Percentiles rank a stretch among this genome's conserved stretches.
phyloP scores from a whole-genome alignment of 352 stramenopile species.

The Phytophthora sp. region DNA sequence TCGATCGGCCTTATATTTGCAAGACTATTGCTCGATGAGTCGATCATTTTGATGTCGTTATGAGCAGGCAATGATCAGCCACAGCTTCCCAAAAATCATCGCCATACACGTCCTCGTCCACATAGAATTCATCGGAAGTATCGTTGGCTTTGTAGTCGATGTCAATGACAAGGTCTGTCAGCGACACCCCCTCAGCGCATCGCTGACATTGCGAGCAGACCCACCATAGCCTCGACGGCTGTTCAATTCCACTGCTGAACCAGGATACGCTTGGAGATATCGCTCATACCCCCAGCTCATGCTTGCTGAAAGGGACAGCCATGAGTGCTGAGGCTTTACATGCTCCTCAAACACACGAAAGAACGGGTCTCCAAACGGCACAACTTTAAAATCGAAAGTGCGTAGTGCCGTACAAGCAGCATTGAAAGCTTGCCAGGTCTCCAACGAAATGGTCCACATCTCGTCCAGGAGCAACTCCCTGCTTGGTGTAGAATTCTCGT shows the following conservation, averaged over 20 bases:
- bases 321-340: conserved; percentile 1
- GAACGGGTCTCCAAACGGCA: conserved; percentile 8
- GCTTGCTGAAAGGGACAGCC: neutral
- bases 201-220: neutral
- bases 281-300: neutral
- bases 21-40: neutral
- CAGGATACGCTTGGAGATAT: neutral
- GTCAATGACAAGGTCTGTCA: neutral
- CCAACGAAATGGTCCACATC: neutral
- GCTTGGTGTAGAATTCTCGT: neutral
- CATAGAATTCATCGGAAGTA: neutral
- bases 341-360: conserved; percentile 7
- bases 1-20: neutral
- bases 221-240: neutral
- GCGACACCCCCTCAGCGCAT: neutral
- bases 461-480: neutral
- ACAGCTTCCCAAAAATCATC: conserved; percentile 5
- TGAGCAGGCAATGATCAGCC: neutral
- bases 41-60: conserved; percentile 1
- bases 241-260: neutral
- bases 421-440: conserved; percentile 7
- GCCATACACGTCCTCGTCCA: neutral
- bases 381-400: neutral
- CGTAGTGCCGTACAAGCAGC: neutral
- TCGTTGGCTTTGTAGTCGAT: neutral